Evolutionary conservation across 805 yeast genomes (phyloP).

Genomic region (baker's yeast (Saccharomyces cerevisiae)): DNA sequence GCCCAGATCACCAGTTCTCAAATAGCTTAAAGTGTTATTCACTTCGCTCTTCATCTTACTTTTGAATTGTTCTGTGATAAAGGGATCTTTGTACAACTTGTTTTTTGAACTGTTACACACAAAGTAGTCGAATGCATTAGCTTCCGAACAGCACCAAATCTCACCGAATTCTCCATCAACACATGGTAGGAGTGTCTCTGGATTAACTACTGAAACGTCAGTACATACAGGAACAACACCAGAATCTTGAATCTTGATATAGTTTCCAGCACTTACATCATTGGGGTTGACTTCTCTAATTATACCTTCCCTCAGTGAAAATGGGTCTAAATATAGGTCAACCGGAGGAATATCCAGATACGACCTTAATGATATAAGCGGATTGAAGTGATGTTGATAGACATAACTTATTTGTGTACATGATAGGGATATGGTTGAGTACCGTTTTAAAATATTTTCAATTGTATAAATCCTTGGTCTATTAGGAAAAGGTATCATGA

Average conservation of each 20-base stretch:
- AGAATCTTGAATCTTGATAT: conserved; percentile 78
- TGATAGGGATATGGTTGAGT: conserved; percentile 56
- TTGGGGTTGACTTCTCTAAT: conserved; percentile 66
- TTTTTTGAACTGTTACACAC: conserved; percentile 31
- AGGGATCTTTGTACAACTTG: conserved; percentile 43
- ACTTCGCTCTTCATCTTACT: conserved; percentile 58
- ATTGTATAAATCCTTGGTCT: conserved; percentile 62
- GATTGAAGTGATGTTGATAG: conserved; percentile 72
- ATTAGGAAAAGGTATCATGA: conserved; percentile 73
- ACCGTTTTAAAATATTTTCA: conserved; percentile 49
- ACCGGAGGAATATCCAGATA: conserved; percentile 84
- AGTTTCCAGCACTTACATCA: conserved; percentile 22
- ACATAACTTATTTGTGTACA: conserved; percentile 66
- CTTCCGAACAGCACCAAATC: conserved; percentile 92
- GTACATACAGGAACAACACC: conserved; percentile 96
- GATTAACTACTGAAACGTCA: conserved; percentile 88
- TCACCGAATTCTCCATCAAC: conserved; percentile 91
- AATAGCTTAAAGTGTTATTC: conserved; percentile 53
- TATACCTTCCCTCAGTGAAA: conserved; percentile 83
- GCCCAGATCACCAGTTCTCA: conserved; percentile 92
- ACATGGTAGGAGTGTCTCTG: conserved; percentile 76
- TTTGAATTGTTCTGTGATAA: conserved; percentile 46
- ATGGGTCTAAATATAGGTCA: conserved; percentile 77
- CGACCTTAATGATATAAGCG: conserved; percentile 69
- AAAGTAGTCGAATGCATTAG: conserved; percentile 57